Conservation (phyloP, 495 filamentous ascomycete species). For the Penicillium riverlandense region DNA sequence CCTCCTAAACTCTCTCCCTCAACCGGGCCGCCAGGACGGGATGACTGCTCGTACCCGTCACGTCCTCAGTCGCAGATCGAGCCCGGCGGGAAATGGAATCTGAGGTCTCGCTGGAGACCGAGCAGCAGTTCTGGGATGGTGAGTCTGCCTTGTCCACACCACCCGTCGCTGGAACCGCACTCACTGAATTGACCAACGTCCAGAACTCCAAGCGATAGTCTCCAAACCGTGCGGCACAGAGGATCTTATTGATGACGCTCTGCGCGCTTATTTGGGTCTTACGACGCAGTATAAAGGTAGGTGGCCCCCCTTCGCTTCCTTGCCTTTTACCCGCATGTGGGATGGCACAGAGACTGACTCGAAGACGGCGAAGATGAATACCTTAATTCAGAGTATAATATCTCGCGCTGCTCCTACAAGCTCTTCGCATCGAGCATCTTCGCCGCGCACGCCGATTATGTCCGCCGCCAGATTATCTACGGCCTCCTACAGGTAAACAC, state of each 20-base stretch:
- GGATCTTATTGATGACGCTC: slow-evolving; percentile 75
- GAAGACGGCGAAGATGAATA: slow-evolving; percentile 54
- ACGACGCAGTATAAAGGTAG: slow-evolving; percentile 61
- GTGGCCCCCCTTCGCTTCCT: slow-evolving; percentile 21
- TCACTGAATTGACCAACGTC: slow-evolving; percentile 3
- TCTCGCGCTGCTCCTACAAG: slow-evolving; percentile 75
- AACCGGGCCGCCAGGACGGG: slow-evolving; percentile 12
- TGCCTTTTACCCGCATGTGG: neutral
- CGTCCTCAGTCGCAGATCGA: slow-evolving; percentile 29
- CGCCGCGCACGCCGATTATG: slow-evolving; percentile 67
- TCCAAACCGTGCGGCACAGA: slow-evolving; percentile 63
- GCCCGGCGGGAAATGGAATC: slow-evolving; percentile 41
- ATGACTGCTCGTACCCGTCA: slow-evolving; percentile 33
- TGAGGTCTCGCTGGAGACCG: slow-evolving; percentile 64
- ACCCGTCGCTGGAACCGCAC: neutral
- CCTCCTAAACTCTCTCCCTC: no score
- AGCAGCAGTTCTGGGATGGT: slow-evolving; percentile 96
- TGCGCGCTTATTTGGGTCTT: slow-evolving; percentile 77
- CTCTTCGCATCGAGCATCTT: slow-evolving; percentile 75
- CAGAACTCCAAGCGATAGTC: slow-evolving; percentile 79
- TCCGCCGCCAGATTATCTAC: slow-evolving; percentile 89
- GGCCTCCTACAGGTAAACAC: slow-evolving; percentile 68
- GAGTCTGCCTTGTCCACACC: slow-evolving; percentile 18
- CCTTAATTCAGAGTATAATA: slow-evolving; percentile 75
- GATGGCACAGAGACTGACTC: slow-evolving; percentile 1